Base-by-base conservation (phyloP, 2,329 filamentous ascomycete species). In the Penicillium capsulatum region DNA sequence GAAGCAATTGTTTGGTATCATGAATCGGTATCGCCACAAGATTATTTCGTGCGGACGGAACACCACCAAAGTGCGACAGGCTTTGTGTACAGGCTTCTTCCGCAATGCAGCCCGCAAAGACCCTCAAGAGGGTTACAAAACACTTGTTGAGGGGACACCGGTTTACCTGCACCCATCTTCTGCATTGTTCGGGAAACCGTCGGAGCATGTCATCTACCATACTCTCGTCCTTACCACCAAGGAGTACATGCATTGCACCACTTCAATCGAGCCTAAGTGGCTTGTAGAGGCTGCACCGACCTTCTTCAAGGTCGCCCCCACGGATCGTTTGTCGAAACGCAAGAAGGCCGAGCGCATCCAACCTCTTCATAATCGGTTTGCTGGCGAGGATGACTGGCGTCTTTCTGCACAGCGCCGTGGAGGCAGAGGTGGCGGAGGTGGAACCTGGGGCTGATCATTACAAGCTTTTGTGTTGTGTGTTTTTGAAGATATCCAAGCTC, bases 231-330 rank as follows among this genome's bases (percentile, higher is more conserved):
- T 73, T 24, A 73, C 70, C 4, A 72, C 67, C n/a, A 91, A 94
- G 70, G 92, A 98, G 69, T 98, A 97, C 67, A 97, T 98, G 92
- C 90, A 95, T 59, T 86, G 80, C 61, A 92, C 89, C 10, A 95
- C 88, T 3, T 79, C 79, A 3, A 97, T 98, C 57, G 92, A 98
- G 68, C 91, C 92, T 7, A 95, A 94, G 64, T 83, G 80, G 80
- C 77, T 98, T 15, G 89, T 97, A 1, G 90, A 96, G 57, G 91
- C 90, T 9, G 92, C 94, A n/a, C 92, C 94, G 7, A 96, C 89
- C 0, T 98, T 97, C 72, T 98, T 97, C 80, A 95, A 94, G 76
- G 88, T 97, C 3, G 91, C 92, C 13, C 82, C 86, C 0, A 91
- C 84, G 24, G 88, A 96, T 61, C 75, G 80, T 40, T 67, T 98